These are phyloP conservation scores for Penicillium palitans DNA, from an alignment of 2,329 filamentous ascomycete genomes.

Conservation along the genomic window DNA sequence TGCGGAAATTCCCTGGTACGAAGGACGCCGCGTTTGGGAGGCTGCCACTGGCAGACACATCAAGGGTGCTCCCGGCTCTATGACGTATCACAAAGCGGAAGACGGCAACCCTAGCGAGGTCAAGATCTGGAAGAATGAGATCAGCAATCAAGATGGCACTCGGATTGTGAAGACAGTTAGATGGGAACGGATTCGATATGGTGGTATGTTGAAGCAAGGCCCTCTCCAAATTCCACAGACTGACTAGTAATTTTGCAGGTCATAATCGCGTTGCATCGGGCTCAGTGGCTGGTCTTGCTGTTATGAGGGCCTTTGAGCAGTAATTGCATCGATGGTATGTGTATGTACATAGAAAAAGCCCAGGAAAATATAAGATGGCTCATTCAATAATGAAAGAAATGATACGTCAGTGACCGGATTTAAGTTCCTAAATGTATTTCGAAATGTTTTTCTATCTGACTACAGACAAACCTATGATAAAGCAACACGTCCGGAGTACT, in stretches of 20 bases:
- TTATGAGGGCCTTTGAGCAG: constrained; percentile 41
- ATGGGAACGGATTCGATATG: constrained; percentile 48
- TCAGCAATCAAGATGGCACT: constrained; percentile 17
- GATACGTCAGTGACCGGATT: too few relatives aligned
- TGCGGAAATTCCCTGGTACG: constrained; percentile 71
- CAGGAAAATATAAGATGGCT: too few relatives aligned
- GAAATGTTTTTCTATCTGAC: too few relatives aligned
- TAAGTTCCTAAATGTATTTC: too few relatives aligned
- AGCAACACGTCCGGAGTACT: too few relatives aligned
- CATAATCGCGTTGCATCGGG: constrained; percentile 46
- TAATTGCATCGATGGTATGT: constrained; percentile 11
- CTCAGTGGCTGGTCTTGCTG: constrained; percentile 39
- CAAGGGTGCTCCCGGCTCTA: constrained; percentile 27
- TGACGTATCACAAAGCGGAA: constrained; percentile 33
- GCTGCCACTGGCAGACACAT: constrained; percentile 36
- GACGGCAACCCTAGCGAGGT: constrained; percentile 35
- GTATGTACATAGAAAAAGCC: neutral
- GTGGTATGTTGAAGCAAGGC: constrained; percentile 36
- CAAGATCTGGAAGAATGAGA: constrained; percentile 41
- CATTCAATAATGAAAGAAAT: too few relatives aligned
- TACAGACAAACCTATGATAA: too few relatives aligned
- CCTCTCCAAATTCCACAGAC: neutral
- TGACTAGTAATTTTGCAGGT: constrained; percentile 26
- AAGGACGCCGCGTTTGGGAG: constrained; percentile 44
- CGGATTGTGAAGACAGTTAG: constrained; percentile 40